phyloP scores from a whole-genome alignment of 164 flowering plant species.

The Chimonanthus praecox region DNA sequence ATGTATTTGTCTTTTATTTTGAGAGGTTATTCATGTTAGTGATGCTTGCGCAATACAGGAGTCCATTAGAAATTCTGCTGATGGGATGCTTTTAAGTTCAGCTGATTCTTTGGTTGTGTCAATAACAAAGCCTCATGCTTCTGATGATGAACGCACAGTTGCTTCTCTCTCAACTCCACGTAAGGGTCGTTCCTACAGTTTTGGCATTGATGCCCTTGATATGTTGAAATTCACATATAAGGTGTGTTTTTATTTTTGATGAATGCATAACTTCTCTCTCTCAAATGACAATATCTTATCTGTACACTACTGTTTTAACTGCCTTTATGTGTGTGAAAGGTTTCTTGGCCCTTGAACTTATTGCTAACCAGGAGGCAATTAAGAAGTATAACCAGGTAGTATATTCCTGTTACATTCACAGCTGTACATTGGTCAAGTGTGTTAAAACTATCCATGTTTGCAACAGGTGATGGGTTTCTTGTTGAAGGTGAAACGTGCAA shows the following conservation, averaged over 20 bases:
- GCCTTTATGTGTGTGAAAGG: constrained; percentile 35
- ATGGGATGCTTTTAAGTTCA: constrained; percentile 61
- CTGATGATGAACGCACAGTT: constrained; percentile 33
- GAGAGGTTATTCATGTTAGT: not conserved
- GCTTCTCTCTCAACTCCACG: constrained; percentile 36
- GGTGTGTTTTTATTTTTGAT: constrained; percentile 29
- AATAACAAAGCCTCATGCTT: constrained; percentile 32
- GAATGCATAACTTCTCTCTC: not conserved
- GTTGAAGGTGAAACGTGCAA: constrained; percentile 93
- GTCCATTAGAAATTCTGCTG: constrained; percentile 89
- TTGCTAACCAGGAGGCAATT: constrained; percentile 78
- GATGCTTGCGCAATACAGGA: constrained; percentile 42
- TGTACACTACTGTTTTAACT: not conserved
- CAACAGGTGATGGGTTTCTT: constrained; percentile 84
- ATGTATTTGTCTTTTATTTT: constrained; percentile 2
- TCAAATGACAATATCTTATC: no score
- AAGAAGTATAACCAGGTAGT: constrained; percentile 91
- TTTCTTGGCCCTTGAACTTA: constrained; percentile 99
- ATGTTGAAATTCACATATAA: constrained; percentile 71
- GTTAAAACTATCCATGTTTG: constrained; percentile 1
- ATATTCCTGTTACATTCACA: constrained; percentile 8
- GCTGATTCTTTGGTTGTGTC: constrained; percentile 85
- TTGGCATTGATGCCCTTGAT: constrained; percentile 78
- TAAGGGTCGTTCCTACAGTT: constrained; percentile 34
- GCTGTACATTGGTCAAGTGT: not conserved